Evolutionary conservation across 768 basidiomycete species (phyloP).

Genomic region (Suillus tomentosus): DNA sequence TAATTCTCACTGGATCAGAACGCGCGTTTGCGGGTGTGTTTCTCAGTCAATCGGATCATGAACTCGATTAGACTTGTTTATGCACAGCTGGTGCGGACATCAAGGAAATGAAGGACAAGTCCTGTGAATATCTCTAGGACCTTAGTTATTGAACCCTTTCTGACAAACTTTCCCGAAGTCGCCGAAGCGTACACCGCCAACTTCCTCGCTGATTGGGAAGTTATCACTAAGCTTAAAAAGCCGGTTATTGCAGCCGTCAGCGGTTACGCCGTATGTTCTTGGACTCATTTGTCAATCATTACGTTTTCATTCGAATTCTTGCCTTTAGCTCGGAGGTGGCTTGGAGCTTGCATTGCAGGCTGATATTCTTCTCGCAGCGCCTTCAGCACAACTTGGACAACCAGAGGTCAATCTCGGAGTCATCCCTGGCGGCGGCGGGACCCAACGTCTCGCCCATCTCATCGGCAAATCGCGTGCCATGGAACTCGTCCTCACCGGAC

Average conservation of each 20-base stretch:
- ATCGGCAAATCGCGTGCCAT: slow-evolving; percentile 94
- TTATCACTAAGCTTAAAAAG: slow-evolving; percentile 74
- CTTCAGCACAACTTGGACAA: slow-evolving; percentile 91
- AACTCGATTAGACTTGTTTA: slow-evolving; percentile 6
- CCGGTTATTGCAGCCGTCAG: slow-evolving; percentile 96
- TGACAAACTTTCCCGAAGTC: slow-evolving; percentile 43
- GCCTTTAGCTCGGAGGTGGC: slow-evolving; percentile 85
- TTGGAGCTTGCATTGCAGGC: slow-evolving; percentile 97
- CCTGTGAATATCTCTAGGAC: slow-evolving; percentile 53
- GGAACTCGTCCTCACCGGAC: slow-evolving; percentile 92
- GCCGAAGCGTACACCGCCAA: slow-evolving; percentile 85
- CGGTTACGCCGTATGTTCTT: slow-evolving; percentile 78
- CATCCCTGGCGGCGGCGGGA: slow-evolving; percentile 94
- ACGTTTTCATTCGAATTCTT: neutral
- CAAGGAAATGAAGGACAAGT: slow-evolving; percentile 98
- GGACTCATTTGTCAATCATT: neutral
- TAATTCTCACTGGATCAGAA: slow-evolving; percentile 92
- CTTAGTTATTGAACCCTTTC: neutral
- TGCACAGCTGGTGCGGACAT: slow-evolving; percentile 90
- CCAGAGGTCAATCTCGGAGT: slow-evolving; percentile 96
- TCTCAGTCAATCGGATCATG: neutral
- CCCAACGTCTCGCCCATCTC: slow-evolving; percentile 82
- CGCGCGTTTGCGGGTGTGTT: slow-evolving; percentile 88
- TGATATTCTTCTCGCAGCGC: slow-evolving; percentile 91
- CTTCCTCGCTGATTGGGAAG: slow-evolving; percentile 85